phyloP scores from a whole-genome alignment of 2,329 filamentous ascomycete genomes.

The Venturia carpophila region DNA sequence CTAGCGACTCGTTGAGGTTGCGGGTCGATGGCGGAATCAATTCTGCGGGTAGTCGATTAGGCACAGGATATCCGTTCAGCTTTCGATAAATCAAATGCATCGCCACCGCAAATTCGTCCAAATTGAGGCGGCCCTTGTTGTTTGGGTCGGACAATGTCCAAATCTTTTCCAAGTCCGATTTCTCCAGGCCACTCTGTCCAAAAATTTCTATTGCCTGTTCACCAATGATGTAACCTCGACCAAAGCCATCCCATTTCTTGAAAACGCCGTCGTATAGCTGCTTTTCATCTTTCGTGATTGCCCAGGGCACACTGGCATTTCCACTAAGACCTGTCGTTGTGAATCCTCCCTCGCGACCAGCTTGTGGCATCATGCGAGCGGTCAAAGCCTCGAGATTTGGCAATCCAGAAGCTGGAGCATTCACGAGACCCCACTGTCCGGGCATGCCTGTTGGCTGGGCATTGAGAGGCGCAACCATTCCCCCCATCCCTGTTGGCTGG shows the following conservation, averaged over 20 bases:
- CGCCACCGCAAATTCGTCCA: conserved; percentile 95
- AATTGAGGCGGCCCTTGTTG: conserved; percentile 87
- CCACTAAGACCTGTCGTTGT: conserved; percentile 82
- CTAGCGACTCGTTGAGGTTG: conserved; percentile 87
- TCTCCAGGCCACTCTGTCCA: conserved; percentile 87
- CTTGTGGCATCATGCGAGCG: conserved; percentile 94
- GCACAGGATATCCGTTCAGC: conserved; percentile 89
- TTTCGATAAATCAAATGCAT: conserved; percentile 99
- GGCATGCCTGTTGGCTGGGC: conserved; percentile 90
- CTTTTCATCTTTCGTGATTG: conserved; percentile 98
- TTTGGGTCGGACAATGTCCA: conserved; percentile 93
- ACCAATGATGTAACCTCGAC: conserved; percentile 85
- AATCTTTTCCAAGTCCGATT: conserved; percentile 79
- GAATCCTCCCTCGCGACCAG: conserved; percentile 75
- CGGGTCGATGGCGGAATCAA: conserved; percentile 89
- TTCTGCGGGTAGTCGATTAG: conserved; percentile 79
- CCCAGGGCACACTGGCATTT: conserved; percentile 95
- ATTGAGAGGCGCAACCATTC: conserved; percentile 57
- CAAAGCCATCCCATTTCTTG: conserved; percentile 90
- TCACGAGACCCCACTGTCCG: conserved; percentile 97
- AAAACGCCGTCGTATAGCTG: conserved; percentile 93
- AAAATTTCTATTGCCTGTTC: conserved; percentile 95
- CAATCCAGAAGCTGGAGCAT: conserved; percentile 78
- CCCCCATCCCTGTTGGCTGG: conserved; percentile 56
- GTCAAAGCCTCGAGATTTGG: conserved; percentile 92